Evolutionary conservation across 2,329 filamentous ascomycete genomes (phyloP).

Genomic region (Colletotrichum coccodes): DNA sequence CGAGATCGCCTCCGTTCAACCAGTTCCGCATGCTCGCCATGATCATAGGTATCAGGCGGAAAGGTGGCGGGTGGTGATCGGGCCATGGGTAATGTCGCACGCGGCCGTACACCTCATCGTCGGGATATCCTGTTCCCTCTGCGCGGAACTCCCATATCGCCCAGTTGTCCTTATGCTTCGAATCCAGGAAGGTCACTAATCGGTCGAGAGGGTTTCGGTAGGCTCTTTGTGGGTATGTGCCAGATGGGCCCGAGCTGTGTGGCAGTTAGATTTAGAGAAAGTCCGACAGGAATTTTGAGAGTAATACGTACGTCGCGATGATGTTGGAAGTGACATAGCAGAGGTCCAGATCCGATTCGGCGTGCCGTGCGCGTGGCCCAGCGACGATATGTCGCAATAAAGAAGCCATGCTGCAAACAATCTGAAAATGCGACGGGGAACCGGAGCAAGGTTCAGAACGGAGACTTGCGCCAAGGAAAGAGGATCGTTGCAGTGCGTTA

Average conservation of each 20-base stretch:
- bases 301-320: constrained; percentile 64
- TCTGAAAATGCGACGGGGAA: constrained; percentile 9
- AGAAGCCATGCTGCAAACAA: constrained; percentile 66
- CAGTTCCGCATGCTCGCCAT: constrained; percentile 94
- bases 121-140: constrained; percentile 95
- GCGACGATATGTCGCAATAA: constrained; percentile 92
- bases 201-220: constrained; percentile 94
- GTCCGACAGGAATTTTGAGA: constrained; percentile 42
- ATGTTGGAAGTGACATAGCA: constrained; percentile 94
- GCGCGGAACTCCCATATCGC: constrained; percentile 98
- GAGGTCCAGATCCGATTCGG: constrained; percentile 89
- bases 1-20: constrained; percentile 66
- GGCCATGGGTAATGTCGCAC: constrained; percentile 96
- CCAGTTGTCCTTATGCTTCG: constrained; percentile 86
- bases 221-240: constrained; percentile 88
- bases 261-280: not conserved
- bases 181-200: constrained; percentile 88
- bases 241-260: constrained; percentile 86
- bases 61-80: constrained; percentile 96
- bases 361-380: constrained; percentile 83
- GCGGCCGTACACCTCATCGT: constrained; percentile 85
- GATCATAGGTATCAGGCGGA: constrained; percentile 86
- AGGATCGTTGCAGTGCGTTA: constrained; percentile 16
- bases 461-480: constrained; percentile 12
- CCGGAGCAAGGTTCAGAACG: constrained; percentile 16